Evolutionary conservation across 2,329 filamentous ascomycete genomes (phyloP).

Genomic region (Phialocephala subalpina): DNA sequence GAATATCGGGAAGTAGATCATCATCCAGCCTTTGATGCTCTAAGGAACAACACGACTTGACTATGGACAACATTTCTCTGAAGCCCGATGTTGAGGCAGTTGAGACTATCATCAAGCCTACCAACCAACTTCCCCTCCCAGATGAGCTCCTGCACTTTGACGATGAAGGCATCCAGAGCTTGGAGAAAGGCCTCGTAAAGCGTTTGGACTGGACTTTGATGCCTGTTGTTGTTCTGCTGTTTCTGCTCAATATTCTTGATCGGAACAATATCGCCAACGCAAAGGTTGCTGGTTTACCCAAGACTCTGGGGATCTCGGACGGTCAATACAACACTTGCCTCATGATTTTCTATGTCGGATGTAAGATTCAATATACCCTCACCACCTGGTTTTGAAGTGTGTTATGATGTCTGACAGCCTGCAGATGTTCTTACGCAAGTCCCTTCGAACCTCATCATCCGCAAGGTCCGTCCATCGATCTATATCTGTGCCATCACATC

Average conservation of each 20-base stretch:
- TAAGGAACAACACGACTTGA: too few relatives aligned
- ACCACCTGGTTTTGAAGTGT: not conserved
- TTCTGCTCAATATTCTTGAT: constrained; percentile 6
- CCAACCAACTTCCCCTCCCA: not conserved
- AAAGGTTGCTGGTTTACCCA: not conserved
- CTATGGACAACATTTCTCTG: not conserved
- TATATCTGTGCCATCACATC: not conserved
- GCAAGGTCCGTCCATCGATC: not conserved
- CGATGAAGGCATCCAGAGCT: not conserved
- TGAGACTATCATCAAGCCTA: not conserved
- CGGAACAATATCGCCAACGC: constrained; percentile 6
- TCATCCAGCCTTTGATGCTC: too few relatives aligned
- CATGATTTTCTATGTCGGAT: constrained; percentile 1
- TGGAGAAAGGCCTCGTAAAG: not conserved
- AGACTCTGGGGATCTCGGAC: not conserved
- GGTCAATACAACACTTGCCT: not conserved
- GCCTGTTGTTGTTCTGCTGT: not conserved
- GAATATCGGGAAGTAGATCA: too few relatives aligned
- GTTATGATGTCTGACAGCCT: not conserved
- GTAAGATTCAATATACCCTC: not conserved
- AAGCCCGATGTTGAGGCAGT: not conserved
- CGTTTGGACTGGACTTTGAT: not conserved
- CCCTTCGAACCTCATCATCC: constrained; percentile 7
- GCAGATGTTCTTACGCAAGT: constrained; percentile 1
- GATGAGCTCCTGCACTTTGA: not conserved